Evolutionary conservation across 495 filamentous ascomycete species (phyloP), one percentile per base, ranked within the genome.

Genomic region (Rusavskia elegans): DNA sequence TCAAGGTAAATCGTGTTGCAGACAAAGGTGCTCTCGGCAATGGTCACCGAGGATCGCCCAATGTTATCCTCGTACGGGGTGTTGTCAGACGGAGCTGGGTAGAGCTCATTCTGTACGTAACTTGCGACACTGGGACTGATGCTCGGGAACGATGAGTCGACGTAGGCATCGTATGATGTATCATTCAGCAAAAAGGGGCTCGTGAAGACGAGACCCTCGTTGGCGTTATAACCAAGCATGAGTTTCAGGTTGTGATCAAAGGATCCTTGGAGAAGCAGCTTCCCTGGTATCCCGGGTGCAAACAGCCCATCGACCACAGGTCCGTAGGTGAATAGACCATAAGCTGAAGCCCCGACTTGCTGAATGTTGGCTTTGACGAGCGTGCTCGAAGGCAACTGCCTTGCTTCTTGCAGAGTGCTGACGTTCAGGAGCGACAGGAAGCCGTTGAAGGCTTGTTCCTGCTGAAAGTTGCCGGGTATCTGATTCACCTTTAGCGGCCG

Each of bases 301-400:
- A 81, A 80, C 13, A 61, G 55, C 10, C 77, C 79, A 60, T 85
- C 82, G 6, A 81, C 74, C 0, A 69, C 66, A 2, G 79, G 78
- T 0, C 75, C 73, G 55, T 78, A 84, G 0, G 68, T 69, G 63
- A 75, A 81, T 0, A 45, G 50, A 9, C 78, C 78, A 53, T 72
- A 76, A 0, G 59, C 5, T 0, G 72, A 64, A 25, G 60, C 52
- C 17, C 56, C 66, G 3, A 81, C 64, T 40, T 78, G 68, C 14
- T 65, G 62, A 5, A 66, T 61, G 60, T 83, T 85, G 50, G 74
- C 77, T 10, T 55, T 51, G 25, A 71, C 68, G 19, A 84, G 59
- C 20, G 62, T 59, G 8, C 61, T 57, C 5, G 66, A 67, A 0
- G 77, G 57, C n/a, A 83, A 58, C n/a, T 61, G 40, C 5, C 75